Base-by-base conservation (phyloP, 768 basidiomycete species). In the Boletus patriciae region DNA sequence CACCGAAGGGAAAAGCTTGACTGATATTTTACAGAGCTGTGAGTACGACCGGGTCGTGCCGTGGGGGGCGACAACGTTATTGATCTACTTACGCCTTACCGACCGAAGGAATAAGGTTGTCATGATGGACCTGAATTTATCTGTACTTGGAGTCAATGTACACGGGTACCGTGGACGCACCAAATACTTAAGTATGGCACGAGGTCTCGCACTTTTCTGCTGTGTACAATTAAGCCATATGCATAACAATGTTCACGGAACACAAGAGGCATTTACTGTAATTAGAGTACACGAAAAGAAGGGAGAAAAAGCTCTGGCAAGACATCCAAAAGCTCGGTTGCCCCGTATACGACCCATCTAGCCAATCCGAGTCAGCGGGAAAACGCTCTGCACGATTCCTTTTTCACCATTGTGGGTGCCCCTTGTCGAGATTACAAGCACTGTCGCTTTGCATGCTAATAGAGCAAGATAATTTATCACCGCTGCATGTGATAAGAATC, bases 181-280 rank as follows among this genome's bases (percentile, higher is more conserved):
- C 38, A 46, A 52, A 52, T 37, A 25, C 25, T 25, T 2, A 57
- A 45, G 55, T 37, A 57, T 47, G 55, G 49, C 46, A 52, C 34
- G 57, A 56, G 47, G 45, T 57, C 52, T 54, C 29, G 46, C 33
- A 60, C n/a, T n/a, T 69, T 53, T 57, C 67, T 54, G 33, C 16
- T 25, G 40, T 44, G 47, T 45, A 25, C 64, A 68, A 70, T 67
- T 55, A 62, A 70, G 11, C 68, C 65, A 65, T 53, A 65, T 69
- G 25, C 46, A 66, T 52, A 58, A 49, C 21, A 57, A 58, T 52
- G 61, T 46, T 60, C 56, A 46, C 53, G 43, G 44, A 55, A 55
- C 54, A 51, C 45, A 46, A 52, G 50, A 57, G 52, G 36, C 36
- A 49, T 61, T 52, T 43, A 53, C 55, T 42, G 48, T 44, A 52